Base-by-base conservation (phyloP, 305 asterid species). In the Fraxinus latifolia region DNA sequence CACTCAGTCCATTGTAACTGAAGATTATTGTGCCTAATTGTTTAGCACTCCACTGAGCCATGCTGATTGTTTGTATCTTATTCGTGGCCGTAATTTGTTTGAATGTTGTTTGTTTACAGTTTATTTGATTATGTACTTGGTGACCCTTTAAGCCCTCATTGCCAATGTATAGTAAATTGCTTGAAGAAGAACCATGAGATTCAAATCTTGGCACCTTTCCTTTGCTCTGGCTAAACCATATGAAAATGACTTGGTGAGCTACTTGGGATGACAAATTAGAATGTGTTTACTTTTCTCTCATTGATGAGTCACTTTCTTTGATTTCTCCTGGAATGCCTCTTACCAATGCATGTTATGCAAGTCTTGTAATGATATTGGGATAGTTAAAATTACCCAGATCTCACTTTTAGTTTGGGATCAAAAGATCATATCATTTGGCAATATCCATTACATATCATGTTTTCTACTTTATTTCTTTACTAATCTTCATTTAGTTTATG, bases 381-480 rank as follows among this genome's bases (percentile, higher is more conserved):
- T n/a, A 32, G 81, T 77, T 32, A 55, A 77, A 0, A 27, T 50
- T 53, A 25, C n/a, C 29, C 72, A n/a, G 9, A 77, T 77, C 15
- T 19, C 21, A 31, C 25, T 79, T 27, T n/a, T 79, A 67, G 6
- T 14, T 79, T 37, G 27, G 36, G 75, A 15, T 62, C 77, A 67
- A 68, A 50, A 25, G 44, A 32, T 55, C 68, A 71, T 36, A 1
- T 31, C 33, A 31, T 68, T 29, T 12, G 21, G 39, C 33, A 67
- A 68, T 2, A 23, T 62, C n/a, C 1, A 15, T 62, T 19, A 0
- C 74, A 9, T 31, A 78, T 44, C 67, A 17, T 19, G 7, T 21
- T 23, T 50, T 36, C 75, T 79, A 82, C 19, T 36, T 60, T 77
- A 27, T 7, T 79, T 82, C 77, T 80, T 80, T 71, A 37, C 29